Percentiles rank a stretch among this genome's conserved stretches.
phyloP scores from a whole-genome alignment of 2,329 filamentous ascomycete species.

The Stagonosporopsis chrysanthemi region DNA sequence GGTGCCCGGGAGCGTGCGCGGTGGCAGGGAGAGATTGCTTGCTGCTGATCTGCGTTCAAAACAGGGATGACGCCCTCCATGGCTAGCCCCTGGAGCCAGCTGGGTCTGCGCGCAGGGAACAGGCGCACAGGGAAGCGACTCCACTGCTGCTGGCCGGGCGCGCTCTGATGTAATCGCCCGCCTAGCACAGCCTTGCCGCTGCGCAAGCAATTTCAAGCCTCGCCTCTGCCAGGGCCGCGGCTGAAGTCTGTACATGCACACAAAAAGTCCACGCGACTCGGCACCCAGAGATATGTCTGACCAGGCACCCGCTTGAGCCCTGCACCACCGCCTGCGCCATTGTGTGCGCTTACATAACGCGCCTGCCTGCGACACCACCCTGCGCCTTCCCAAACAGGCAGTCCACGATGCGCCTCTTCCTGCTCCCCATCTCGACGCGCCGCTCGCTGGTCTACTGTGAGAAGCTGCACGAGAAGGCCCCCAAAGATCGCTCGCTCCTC shows the following conservation, averaged over 20 bases:
- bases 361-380: conserved; percentile 8
- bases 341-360: conserved; percentile 28
- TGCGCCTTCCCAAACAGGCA: conserved; percentile 15
- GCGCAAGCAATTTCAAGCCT: conserved; percentile 13
- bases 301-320: conserved; percentile 17
- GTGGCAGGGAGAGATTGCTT: conserved; percentile 30
- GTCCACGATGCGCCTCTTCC: conserved; percentile 81
- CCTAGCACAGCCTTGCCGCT: conserved; percentile 19
- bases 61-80: conserved; percentile 25
- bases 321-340: conserved; percentile 27
- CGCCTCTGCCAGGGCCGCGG: conserved; percentile 16
- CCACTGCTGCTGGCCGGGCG: conserved; percentile 5
- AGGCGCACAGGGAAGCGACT: neutral
- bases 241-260: neutral
- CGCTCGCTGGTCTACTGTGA: conserved; percentile 93
- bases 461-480: conserved; percentile 65
- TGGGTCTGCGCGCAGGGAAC: neutral
- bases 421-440: conserved; percentile 90
- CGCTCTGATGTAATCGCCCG: conserved; percentile 20
- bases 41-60: conserved; percentile 21
- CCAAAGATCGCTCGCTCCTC: conserved; percentile 61
- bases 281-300: conserved; percentile 26
- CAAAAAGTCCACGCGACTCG: conserved; percentile 23
- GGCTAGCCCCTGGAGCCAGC: neutral
- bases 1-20: conserved; percentile 10